A percentile compares a stretch with the other conserved stretches of the same genome.
Conservation (phyloP, 805 yeast species). For the Lachancea lanzarotensis region DNA sequence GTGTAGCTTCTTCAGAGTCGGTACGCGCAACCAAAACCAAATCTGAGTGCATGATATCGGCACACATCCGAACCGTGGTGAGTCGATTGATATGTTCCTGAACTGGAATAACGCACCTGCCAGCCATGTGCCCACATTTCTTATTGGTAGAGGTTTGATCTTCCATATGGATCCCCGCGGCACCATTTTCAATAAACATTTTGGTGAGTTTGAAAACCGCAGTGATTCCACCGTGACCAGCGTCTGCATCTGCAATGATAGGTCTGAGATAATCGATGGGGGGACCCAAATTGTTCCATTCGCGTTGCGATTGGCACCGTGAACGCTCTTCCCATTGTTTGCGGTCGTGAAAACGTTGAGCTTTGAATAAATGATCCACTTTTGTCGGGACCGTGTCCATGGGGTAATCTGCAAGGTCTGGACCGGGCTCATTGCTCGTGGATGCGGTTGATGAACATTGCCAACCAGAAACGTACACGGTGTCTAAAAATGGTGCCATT, state of each 20-base stretch:
- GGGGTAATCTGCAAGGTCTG: constrained; percentile 97
- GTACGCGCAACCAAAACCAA: constrained; percentile 89
- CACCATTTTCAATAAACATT: constrained; percentile 95
- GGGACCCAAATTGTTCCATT: constrained; percentile 62
- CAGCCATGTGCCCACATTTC: constrained; percentile 99
- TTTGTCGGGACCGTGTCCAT: constrained; percentile 98
- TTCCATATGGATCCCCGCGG: constrained; percentile 97
- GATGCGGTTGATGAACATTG: constrained; percentile 98
- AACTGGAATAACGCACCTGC: constrained; percentile 93
- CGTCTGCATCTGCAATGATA: constrained; percentile 94
- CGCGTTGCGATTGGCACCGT: constrained; percentile 44
- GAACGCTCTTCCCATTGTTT: constrained; percentile 87
- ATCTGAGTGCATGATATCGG: constrained; percentile 86
- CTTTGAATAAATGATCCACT: constrained; percentile 94
- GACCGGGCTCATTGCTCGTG: constrained; percentile 95
- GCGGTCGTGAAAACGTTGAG: constrained; percentile 95
- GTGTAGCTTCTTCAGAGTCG: constrained; percentile 96
- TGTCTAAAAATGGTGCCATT: constrained; percentile 92
- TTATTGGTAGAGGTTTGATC: constrained; percentile 99
- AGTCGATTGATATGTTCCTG: constrained; percentile 95
- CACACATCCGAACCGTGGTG: constrained; percentile 89
- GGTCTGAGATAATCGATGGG: constrained; percentile 88
- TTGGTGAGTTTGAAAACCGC: constrained; percentile 94
- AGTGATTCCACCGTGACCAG: constrained; percentile 98
- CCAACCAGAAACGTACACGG: constrained; percentile 96